Evolutionary conservation across 2,329 filamentous ascomycete genomes (phyloP), one percentile per base, ranked within the genome.

Genomic region (Immersiporthe knoxdaviesiana): DNA sequence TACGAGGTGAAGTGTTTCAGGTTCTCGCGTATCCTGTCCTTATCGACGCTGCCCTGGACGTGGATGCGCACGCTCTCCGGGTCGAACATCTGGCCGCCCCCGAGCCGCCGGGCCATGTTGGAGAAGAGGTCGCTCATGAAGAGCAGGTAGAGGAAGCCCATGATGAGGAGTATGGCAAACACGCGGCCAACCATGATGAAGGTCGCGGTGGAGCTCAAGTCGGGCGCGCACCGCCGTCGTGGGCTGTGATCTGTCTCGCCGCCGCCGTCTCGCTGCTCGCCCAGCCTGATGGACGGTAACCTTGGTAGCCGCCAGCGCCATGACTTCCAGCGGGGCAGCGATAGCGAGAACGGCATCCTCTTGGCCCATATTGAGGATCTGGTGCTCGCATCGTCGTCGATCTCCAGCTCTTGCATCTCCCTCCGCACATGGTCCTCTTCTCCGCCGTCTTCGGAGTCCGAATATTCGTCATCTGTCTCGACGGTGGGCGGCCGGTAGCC

Each of bases 351-450:
- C 30, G 82, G 82, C 75, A 88, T 86, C 59, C 84, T 79, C 77
- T 89, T 89, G 64, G 84, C 82, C 83, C 85, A 88, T 66, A 82
- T 77, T 2, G 81, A 83, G 32, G 83, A 78, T 39, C 80, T 78
- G 14, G 70, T 74, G 35, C 66, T 76, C 27, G 70, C 70, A 68
- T 71, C 80, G 74, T 69, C 79, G 76, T 70, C 71, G 63, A 97
- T 88, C 74, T 97, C 93, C 86, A 97, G 90, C 85, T 97, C 92
- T 77, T 97, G 89, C 82, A 98, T 91, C 80, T 96, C 92, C 73
- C 91, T 87, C 72, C 92, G 89, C 74, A 96, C 85, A 72, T 90
- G 88, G 41, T 87, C 88, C 50, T 88, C 88, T 73, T 92, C 86
- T 41, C 79, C 78, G 76, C 85, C 79, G 79, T 59, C 62, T 14